phyloP scores from a whole-genome alignment of 75 land plant genomes.

The Cupressus sempervirens region DNA sequence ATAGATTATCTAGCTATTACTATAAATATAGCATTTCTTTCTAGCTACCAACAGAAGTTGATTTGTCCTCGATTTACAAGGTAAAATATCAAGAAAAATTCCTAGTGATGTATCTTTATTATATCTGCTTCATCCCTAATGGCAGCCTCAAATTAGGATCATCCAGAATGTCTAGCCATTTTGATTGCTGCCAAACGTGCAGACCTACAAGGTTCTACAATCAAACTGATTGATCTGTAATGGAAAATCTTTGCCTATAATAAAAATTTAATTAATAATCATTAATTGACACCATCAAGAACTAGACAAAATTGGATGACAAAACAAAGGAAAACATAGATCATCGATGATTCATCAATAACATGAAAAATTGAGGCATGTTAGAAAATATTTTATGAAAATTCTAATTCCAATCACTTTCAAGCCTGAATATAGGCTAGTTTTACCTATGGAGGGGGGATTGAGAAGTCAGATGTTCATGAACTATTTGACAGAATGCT shows the following conservation, averaged over 20 bases:
- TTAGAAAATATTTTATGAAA: background rate
- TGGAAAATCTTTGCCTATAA: conserved; percentile 38
- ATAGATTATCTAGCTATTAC: too few species aligned
- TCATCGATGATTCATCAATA: background rate
- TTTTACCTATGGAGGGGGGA: too few species aligned
- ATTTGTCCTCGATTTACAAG: background rate
- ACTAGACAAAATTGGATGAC: too few species aligned
- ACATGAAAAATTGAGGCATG: background rate
- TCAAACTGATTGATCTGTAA: conserved; percentile 56
- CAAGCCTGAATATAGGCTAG: too few species aligned
- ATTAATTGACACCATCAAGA: background rate
- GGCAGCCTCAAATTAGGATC: conserved; percentile 55
- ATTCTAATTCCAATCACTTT: background rate
- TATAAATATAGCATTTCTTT: too few species aligned
- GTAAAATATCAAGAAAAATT: background rate
- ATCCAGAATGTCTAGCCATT: conserved; percentile 42
- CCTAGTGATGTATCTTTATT: conserved; percentile 28
- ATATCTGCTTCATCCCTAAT: conserved; percentile 49
- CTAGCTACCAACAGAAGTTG: too few species aligned
- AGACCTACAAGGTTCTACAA: conserved; percentile 38
- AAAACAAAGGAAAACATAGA: background rate
- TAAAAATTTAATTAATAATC: background rate
- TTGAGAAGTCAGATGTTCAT: too few species aligned
- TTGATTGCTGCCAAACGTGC: conserved; percentile 45
- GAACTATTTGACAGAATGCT: too few species aligned